phyloP scores from a whole-genome alignment of 257 asterid species.

The Striga asiatica region DNA sequence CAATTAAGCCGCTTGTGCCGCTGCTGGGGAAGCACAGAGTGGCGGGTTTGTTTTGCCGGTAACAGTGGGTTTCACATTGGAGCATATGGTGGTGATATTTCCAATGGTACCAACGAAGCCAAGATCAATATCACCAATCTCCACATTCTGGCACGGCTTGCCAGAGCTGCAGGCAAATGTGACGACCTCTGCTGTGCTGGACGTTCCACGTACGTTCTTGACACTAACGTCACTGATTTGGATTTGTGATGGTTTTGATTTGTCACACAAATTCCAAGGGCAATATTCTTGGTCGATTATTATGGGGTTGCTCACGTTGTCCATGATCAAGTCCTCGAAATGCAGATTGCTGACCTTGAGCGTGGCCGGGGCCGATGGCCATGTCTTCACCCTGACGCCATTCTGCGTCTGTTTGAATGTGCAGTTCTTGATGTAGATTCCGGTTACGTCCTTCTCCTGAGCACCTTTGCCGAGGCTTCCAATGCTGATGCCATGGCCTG shows the following conservation, averaged over 20 bases:
- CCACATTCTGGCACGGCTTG: conserved; percentile 34
- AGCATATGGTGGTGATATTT: conserved; percentile 22
- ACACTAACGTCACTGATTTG: conserved; percentile 15
- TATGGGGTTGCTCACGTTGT: conserved; percentile 25
- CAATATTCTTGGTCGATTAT: conserved; percentile 38
- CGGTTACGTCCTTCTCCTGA: conserved; percentile 24
- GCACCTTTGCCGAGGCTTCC: conserved; percentile 26
- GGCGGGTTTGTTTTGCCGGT: conserved; percentile 33
- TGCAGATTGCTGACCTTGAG: conserved; percentile 14
- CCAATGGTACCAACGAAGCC: conserved; percentile 27
- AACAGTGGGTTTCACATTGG: conserved; percentile 27
- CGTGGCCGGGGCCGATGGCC: conserved; percentile 33
- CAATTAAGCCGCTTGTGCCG: too few relatives aligned
- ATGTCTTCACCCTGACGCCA: conserved; percentile 36
- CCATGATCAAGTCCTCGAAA: conserved; percentile 22
- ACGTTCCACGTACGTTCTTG: conserved; percentile 29
- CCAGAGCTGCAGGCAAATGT: conserved; percentile 31
- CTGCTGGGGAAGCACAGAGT: conserved; percentile 3
- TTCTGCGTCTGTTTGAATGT: conserved; percentile 21
- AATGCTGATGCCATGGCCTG: conserved; percentile 39
- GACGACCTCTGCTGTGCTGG: conserved; percentile 15
- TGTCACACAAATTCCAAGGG: conserved; percentile 25
- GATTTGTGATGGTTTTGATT: conserved; percentile 18
- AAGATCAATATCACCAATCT: conserved; percentile 33
- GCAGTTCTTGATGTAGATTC: conserved; percentile 22